phyloP scores from a whole-genome alignment of 148 eudicot species.

The Rhododendron ovatum region DNA sequence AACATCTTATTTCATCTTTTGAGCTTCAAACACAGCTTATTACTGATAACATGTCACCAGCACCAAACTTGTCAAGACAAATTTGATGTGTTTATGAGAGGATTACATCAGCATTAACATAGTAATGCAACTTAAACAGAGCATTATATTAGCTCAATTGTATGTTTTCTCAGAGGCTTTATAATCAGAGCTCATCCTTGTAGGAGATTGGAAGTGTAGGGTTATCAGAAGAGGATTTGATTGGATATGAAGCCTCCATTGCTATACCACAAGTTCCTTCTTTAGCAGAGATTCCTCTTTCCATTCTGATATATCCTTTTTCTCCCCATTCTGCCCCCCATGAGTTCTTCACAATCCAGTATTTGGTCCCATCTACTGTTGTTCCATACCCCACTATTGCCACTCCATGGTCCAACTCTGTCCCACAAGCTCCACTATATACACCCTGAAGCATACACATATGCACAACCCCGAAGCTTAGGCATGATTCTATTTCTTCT shows the following conservation, averaged over 20 bases:
- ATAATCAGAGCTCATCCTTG: constrained; percentile 47
- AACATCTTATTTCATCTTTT: neutral
- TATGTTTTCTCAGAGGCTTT: neutral
- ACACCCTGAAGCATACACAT: constrained; percentile 36
- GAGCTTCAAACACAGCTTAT: neutral
- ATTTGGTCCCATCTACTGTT: constrained; percentile 57
- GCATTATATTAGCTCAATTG: neutral
- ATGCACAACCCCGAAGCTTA: neutral
- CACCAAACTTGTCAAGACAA: neutral
- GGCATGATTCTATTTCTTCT: neutral
- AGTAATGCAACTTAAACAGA: neutral
- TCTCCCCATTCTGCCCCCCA: constrained; percentile 83
- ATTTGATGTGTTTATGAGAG: neutral
- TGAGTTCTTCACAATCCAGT: constrained; percentile 70
- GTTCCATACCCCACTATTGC: constrained; percentile 62
- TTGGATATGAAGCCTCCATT: constrained; percentile 62
- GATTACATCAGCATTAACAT: neutral
- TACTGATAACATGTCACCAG: neutral
- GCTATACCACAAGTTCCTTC: constrained; percentile 69
- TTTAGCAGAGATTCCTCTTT: constrained; percentile 37
- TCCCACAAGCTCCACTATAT: constrained; percentile 58
- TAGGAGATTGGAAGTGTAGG: constrained; percentile 20
- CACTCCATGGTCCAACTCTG: constrained; percentile 63
- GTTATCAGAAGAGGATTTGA: constrained; percentile 46
- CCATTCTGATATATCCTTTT: constrained; percentile 56